Base-by-base conservation (phyloP, 2,329 filamentous ascomycete species). In the Phyllosticta capitalensis region DNA sequence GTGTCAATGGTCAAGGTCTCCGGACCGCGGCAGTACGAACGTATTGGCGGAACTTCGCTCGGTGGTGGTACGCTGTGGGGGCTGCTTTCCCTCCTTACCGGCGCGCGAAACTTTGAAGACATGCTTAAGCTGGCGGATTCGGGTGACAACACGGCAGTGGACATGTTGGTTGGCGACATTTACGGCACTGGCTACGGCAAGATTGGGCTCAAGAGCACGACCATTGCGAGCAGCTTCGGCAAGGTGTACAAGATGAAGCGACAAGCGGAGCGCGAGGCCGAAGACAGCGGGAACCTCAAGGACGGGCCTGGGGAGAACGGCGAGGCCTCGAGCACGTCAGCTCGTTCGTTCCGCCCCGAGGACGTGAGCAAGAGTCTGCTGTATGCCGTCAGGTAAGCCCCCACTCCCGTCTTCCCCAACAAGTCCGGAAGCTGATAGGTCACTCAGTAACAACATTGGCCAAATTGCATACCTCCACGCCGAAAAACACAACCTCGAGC, bases 41-140 rank as follows among this genome's bases (percentile, higher is more conserved):
- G 94, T 67, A 92, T 99, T 9, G 94, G 94, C 57, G 94, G 94
- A 62, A 96, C 94, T 2, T 95, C 92, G 3, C 82, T 99, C 0
- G 94, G 94, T 33, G 94, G 94, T 52, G 94, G 94, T n/a, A 99
- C 94, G 1, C 86, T 99, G 56, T 99, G 94, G 94, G 94, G 94
- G 0, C 79, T 99, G 22, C 81, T 99, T 45, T 94, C 90, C 12
- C 81, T 99, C 56, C 80, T 99, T 48, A 99, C 94, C 0, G 91
- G 92, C n/a, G 90, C 92, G 21, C 83, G 88, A 59, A 92, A 86
- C n/a, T 99, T 99, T 70, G 94, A 97, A 72, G 92, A 96, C 67
- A 99, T 99, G 94, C 81, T 99, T 38, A 86, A 87, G 58, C 87
- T 95, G 78, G 92, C 94, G 0, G 94, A 94, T 64, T 81, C 84